Percentiles rank a stretch among this genome's conserved stretches.
phyloP scores from a whole-genome alignment of 2,329 filamentous ascomycete genomes.

The Xylariaceae sp. region DNA sequence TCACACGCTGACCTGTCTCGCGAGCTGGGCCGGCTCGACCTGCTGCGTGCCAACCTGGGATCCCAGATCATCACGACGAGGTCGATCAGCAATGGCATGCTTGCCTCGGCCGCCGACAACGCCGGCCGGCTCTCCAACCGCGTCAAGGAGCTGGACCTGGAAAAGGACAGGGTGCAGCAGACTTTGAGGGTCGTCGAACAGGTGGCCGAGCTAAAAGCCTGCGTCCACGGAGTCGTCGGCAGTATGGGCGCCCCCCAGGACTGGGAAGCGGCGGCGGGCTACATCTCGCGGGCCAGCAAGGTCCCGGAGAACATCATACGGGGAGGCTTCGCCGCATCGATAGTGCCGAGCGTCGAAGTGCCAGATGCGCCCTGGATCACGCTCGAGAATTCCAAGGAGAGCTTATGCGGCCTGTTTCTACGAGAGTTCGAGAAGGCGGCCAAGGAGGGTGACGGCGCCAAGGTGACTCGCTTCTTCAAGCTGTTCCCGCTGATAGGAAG shows the following conservation, averaged over 20 bases:
- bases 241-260: slow-evolving; percentile 98
- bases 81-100: slow-evolving; percentile 83
- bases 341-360: slow-evolving; percentile 93
- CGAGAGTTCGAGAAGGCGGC: slow-evolving; percentile 93
- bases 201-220: slow-evolving; percentile 93
- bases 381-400: slow-evolving; percentile 80
- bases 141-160: slow-evolving; percentile 81
- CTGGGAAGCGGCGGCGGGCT: slow-evolving; percentile 93
- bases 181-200: slow-evolving; percentile 91
- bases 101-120: slow-evolving; percentile 77
- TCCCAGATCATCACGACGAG: slow-evolving; percentile 80
- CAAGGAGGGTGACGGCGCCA: slow-evolving; percentile 76
- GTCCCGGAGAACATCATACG: slow-evolving; percentile 75
- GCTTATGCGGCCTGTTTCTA: slow-evolving; percentile 82
- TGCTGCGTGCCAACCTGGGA: slow-evolving; percentile 81
- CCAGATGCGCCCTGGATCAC: slow-evolving; percentile 87
- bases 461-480: slow-evolving; percentile 96
- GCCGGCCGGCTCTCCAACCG: slow-evolving; percentile 80
- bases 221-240: slow-evolving; percentile 86
- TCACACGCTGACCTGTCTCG: slow-evolving; percentile 83
- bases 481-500: slow-evolving; percentile 90
- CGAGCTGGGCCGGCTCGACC: slow-evolving; percentile 80
- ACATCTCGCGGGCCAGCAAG: slow-evolving; percentile 75
- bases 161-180: slow-evolving; percentile 86
- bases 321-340: slow-evolving; percentile 81